Conservation (phyloP, 176 grass and related monocot genomes). For the Bolboschoenus planiculmis region DNA sequence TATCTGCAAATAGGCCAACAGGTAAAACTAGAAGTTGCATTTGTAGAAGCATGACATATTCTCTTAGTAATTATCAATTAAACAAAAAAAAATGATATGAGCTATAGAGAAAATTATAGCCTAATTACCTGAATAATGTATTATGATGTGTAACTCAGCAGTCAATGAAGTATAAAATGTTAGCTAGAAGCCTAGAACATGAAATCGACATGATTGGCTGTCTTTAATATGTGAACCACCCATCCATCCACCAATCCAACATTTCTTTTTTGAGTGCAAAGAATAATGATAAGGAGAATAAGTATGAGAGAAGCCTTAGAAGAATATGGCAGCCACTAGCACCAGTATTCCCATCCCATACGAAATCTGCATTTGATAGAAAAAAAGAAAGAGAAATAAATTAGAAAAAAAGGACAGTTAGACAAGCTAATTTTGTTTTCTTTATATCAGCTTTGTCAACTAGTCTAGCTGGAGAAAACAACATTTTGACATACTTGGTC, state of each 20-base stretch:
- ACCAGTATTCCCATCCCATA: constrained; percentile 40
- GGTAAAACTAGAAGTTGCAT: neutral
- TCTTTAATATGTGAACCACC: neutral
- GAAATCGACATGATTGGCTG: constrained; percentile 11
- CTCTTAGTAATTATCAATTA: neutral
- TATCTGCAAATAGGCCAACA: neutral
- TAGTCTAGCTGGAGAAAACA: neutral
- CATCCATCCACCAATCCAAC: constrained; percentile 7
- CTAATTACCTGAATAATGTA: constrained; percentile 23
- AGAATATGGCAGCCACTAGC: constrained; percentile 52
- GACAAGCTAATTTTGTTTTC: constrained; percentile 1
- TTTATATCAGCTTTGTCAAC: constrained; percentile 21
- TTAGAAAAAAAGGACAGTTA: neutral
- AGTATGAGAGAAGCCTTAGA: constrained; percentile 47
- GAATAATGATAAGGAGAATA: constrained; percentile 24
- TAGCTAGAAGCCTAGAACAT: constrained; percentile 19
- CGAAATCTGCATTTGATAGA: constrained; percentile 41
- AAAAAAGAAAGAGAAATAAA: neutral
- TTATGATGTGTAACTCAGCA: neutral
- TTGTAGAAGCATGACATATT: neutral
- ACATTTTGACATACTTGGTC: constrained; percentile 2
- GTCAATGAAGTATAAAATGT: constrained; percentile 10
- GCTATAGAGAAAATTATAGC: neutral
- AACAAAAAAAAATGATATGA: neutral
- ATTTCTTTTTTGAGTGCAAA: constrained; percentile 8